Conservation (phyloP, 1,284 basidiomycete genomes). For the Trametes polyzona region DNA sequence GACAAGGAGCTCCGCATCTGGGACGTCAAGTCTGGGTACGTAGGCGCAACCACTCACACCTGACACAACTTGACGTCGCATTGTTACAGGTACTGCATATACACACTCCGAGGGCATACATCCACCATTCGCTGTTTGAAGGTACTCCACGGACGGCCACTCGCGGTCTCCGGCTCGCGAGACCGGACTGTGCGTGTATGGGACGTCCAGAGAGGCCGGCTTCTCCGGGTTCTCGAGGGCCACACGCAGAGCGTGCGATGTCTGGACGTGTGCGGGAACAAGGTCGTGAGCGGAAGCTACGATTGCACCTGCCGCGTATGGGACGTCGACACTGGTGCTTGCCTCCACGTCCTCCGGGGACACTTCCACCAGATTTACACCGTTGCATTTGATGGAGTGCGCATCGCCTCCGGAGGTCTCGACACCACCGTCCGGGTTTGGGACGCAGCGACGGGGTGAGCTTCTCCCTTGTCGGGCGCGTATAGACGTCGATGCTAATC, state of each 20-base stretch:
- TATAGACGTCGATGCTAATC: too few relatives aligned
- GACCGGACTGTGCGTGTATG: constrained; percentile 90
- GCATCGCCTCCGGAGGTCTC: constrained; percentile 87
- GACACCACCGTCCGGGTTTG: constrained; percentile 93
- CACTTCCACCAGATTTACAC: constrained; percentile 94
- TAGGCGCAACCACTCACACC: neutral
- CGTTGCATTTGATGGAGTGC: constrained; percentile 89
- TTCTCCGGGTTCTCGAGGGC: constrained; percentile 75
- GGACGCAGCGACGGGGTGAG: constrained; percentile 81
- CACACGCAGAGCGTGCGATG: constrained; percentile 88
- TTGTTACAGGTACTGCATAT: constrained; percentile 70
- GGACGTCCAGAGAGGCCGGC: constrained; percentile 84
- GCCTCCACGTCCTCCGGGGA: constrained; percentile 84
- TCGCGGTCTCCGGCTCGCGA: constrained; percentile 90
- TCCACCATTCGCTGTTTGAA: constrained; percentile 93
- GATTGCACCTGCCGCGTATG: constrained; percentile 83
- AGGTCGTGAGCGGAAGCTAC: constrained; percentile 88
- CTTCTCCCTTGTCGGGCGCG: too few relatives aligned
- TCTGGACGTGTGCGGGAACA: constrained; percentile 84
- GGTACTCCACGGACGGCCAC: constrained; percentile 84
- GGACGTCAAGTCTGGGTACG: constrained; percentile 85
- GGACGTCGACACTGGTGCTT: constrained; percentile 75
- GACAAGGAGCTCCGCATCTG: constrained; percentile 91
- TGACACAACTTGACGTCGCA: neutral
- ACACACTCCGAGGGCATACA: constrained; percentile 83